Base-by-base conservation (phyloP, 345 rosid genomes). In the Erodium maritimum region DNA sequence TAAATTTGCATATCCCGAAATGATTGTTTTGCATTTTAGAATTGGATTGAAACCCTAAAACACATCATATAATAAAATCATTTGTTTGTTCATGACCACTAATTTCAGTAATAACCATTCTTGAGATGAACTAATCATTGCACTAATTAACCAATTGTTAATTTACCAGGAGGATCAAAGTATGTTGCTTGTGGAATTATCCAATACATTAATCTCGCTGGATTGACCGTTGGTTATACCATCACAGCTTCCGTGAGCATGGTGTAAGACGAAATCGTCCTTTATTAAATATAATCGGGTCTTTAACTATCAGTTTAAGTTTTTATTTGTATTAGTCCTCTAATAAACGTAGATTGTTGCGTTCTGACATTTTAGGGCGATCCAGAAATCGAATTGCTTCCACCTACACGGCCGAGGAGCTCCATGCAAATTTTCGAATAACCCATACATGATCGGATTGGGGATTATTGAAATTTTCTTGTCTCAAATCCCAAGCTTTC, bases 311-410 rank as follows among this genome's bases (percentile, higher is more conserved):
- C n/a, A n/a, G n/a, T n/a, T n/a, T n/a, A n/a, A n/a, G n/a, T n/a
- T n/a, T n/a, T n/a, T n/a, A n/a, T n/a, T n/a, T n/a, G n/a, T n/a
- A n/a, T n/a, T n/a, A n/a, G n/a, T n/a, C n/a, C n/a, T n/a, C n/a
- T n/a, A n/a, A n/a, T n/a, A n/a, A n/a, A n/a, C n/a, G n/a, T n/a
- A n/a, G n/a, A n/a, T n/a, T n/a, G n/a, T n/a, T n/a, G n/a, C n/a
- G n/a, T n/a, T n/a, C n/a, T n/a, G 9, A 29, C 37, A 11, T 29
- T 11, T 29, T 29, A 65, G 71, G 58, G 71, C 71, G 12, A 58
- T 68, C 24, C 17, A 50, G n/a, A 68, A 54, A 33, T 53, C 71
- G 5, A 68, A 68, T 7, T 68, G 71, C 59, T 68, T 68, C 21
- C 67, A 68, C 55, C 52, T 33, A 50, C 17, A 46, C 5, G 72